Evolutionary conservation across 192 early-diverging fungal genomes (phyloP).

Genomic region (Coemansia sp.): DNA sequence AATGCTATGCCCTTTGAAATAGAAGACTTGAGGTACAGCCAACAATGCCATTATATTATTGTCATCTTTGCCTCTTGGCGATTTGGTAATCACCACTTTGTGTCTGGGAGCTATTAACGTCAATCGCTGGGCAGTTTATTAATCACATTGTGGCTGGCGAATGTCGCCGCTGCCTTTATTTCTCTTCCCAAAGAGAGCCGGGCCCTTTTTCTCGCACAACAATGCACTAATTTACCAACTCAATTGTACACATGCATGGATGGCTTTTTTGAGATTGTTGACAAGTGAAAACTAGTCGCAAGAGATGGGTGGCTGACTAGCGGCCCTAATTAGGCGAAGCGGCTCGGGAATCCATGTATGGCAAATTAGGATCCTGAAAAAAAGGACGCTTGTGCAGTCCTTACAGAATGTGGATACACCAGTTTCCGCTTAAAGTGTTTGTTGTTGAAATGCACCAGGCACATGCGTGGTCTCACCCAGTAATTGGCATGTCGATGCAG

Average conservation of each 20-base stretch:
- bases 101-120: too few species aligned
- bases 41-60: too few species aligned
- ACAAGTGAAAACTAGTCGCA: neutral
- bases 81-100: too few species aligned
- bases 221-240: neutral
- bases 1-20: neutral
- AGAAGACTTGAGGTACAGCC: neutral
- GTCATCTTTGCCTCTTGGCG: too few species aligned
- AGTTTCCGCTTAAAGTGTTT: neutral
- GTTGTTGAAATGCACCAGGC: neutral
- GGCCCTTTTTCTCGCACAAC: neutral
- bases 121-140: too few species aligned
- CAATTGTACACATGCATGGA: neutral
- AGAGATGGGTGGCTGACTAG: neutral
- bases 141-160: neutral
- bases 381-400: neutral
- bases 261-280: neutral
- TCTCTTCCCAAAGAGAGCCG: neutral
- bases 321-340: neutral
- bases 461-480: neutral
- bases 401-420: neutral
- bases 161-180: neutral
- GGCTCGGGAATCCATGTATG: neutral
- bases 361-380: neutral
- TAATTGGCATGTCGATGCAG: neutral